Conservation (phyloP, 73 alveolate species). For the Tetrahymena borealis region DNA sequence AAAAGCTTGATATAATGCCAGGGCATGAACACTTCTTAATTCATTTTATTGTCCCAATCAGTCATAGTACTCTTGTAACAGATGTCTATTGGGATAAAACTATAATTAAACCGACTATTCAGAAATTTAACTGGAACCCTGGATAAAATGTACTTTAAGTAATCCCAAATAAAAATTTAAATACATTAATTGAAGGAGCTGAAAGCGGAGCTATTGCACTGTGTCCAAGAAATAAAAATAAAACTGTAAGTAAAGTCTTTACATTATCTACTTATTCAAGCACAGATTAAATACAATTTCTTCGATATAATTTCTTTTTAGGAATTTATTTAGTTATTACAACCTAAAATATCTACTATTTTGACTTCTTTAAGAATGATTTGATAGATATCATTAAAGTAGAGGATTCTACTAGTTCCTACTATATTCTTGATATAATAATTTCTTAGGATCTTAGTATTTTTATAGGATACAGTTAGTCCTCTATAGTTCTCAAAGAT, state of each 20-base stretch:
- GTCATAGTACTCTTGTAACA: not conserved
- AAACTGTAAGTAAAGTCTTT: not conserved
- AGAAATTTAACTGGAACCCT: not conserved
- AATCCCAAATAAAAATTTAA: not conserved
- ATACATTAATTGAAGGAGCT: not conserved
- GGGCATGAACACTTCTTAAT: not conserved
- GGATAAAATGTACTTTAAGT: not conserved
- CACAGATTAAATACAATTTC: too few relatives aligned
- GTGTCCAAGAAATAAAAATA: not conserved
- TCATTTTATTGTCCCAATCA: not conserved
- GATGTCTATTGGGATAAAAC: not conserved
- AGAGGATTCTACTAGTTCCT: too few relatives aligned
- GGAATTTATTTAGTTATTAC: too few relatives aligned
- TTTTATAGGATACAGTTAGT: too few relatives aligned
- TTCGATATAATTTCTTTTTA: too few relatives aligned
- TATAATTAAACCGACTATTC: not conserved
- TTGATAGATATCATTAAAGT: too few relatives aligned
- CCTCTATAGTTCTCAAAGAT: too few relatives aligned
- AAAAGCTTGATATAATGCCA: not conserved
- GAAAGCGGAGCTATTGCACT: not conserved
- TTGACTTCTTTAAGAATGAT: too few relatives aligned
- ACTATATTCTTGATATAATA: too few relatives aligned
- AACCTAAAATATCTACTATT: too few relatives aligned
- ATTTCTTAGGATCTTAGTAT: too few relatives aligned
- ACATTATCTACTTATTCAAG: not conserved